Conservation (phyloP, 2,329 filamentous ascomycete species). For the Trichoderma lentiforme region DNA sequence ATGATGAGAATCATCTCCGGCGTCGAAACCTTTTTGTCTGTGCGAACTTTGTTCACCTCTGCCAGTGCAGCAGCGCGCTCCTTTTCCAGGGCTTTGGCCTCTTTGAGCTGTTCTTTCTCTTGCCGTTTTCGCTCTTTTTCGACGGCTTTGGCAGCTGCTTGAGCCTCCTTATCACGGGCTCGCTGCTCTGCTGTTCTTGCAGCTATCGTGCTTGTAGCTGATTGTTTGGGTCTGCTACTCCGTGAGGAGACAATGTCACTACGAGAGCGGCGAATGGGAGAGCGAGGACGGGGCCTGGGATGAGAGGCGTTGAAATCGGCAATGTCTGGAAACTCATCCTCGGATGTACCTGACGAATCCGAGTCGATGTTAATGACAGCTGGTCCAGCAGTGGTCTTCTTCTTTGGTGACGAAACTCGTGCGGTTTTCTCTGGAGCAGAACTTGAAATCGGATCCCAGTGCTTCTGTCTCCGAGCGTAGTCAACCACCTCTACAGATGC, state of each 20-base stretch:
- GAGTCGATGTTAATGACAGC: conserved; percentile 38
- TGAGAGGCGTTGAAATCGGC: conserved; percentile 38
- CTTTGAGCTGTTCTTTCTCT: conserved; percentile 58
- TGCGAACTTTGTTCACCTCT: conserved; percentile 69
- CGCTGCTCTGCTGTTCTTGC: conserved; percentile 38
- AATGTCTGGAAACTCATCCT: conserved; percentile 50
- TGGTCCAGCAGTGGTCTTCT: conserved; percentile 16
- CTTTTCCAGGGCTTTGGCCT: conserved; percentile 61
- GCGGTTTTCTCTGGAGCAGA: conserved; percentile 43
- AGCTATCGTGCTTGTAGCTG: conserved; percentile 18
- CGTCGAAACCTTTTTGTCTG: conserved; percentile 69
- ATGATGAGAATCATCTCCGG: conserved; percentile 77
- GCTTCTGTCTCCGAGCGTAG: neutral
- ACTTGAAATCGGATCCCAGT: conserved; percentile 50
- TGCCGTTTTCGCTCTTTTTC: conserved; percentile 55
- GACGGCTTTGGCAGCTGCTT: conserved; percentile 47
- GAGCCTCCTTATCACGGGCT: conserved; percentile 42
- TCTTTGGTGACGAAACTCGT: conserved; percentile 21
- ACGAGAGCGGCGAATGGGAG: conserved; percentile 30
- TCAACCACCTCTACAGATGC: neutral
- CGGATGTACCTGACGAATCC: conserved; percentile 31
- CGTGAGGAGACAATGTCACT: conserved; percentile 30
- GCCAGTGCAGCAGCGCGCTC: conserved; percentile 62
- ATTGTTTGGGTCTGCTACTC: conserved; percentile 21
- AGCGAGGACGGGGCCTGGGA: conserved; percentile 21